Evolutionary conservation across 768 basidiomycete genomes (phyloP), one percentile per base, ranked within the genome.

Genomic region (Boletus tylopilopsis): DNA sequence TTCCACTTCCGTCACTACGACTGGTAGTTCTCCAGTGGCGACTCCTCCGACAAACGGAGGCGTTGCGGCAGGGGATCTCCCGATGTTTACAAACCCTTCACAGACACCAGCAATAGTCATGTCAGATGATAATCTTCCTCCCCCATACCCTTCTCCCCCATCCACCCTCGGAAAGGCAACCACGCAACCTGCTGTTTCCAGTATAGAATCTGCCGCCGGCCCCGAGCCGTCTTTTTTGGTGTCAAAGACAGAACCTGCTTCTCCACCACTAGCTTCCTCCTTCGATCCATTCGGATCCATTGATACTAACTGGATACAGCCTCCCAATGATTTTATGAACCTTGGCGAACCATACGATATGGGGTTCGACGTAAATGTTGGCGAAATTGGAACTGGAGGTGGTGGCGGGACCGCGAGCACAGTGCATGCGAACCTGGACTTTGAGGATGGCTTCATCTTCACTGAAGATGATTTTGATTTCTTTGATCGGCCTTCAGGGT

Each of bases 391-490:
- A 12, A 50, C 63, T 5, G 65, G 64, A 25, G 58, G 67, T 15
- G 54, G 58, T 8, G 58, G 59, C n/a, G 57, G 63, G 29, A 36
- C 59, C 18, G 50, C 59, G 25, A 57, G 53, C 36, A 51, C 61
- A 27, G 62, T 49, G 6, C 64, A 58, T 33, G 63, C 66, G 43
- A 67, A 67, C 43, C 67, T 76, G 65, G 80, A 79, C 36, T 79
- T 79, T 45, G 81, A 84, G 29, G 78, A 81, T 19, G 76, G 73
- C 1, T 84, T 92, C 58, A 58, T 54, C 21, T 67, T 68, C 42
- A 91, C 90, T 0, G 90, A 94, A 44, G 90, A 91, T 47, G 90
- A 94, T 65, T 94, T 93, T 65, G 85, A 80, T 63, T 93, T 90
- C 67, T 94, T 92, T 62, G 89, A 93, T 61, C 75, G 74, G 22